Evolutionary conservation across 495 filamentous ascomycete species (phyloP).

Genomic region (Bathelium albidoporum): DNA sequence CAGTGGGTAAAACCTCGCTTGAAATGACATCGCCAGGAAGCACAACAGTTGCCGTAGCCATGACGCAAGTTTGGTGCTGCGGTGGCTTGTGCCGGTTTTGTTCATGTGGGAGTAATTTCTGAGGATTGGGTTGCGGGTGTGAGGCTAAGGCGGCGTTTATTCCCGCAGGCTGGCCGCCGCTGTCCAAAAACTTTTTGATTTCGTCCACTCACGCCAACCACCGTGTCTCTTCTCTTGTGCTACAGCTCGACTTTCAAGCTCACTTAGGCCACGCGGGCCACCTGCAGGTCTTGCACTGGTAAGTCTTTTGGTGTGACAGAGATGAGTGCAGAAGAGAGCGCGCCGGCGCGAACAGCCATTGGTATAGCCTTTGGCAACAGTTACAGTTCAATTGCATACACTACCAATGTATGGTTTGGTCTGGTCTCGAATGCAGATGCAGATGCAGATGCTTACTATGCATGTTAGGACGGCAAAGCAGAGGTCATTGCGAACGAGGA

Average conservation of each 20-base stretch:
- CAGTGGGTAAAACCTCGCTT: conserved; percentile 44
- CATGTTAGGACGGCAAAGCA: conserved; percentile 69
- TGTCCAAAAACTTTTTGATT: conserved; percentile 13
- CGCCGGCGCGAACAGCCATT: conserved; percentile 59
- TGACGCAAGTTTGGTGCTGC: conserved; percentile 22
- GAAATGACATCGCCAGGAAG: conserved; percentile 75
- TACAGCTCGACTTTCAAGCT: neutral
- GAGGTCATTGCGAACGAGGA: conserved; percentile 99
- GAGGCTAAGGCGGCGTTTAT: neutral
- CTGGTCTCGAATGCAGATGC: no score
- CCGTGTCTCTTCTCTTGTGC: neutral
- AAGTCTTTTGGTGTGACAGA: no score
- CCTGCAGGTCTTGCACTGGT: no score
- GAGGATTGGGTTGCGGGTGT: neutral
- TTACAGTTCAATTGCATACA: conserved; percentile 91
- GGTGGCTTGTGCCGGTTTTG: conserved; percentile 6
- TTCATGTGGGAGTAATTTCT: neutral
- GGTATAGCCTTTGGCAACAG: conserved; percentile 97
- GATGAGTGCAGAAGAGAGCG: conserved; percentile 47
- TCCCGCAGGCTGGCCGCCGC: conserved; percentile 8
- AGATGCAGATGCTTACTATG: conserved; percentile 6
- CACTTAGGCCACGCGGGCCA: neutral
- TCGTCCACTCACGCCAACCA: neutral
- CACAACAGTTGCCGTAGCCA: conserved; percentile 47
- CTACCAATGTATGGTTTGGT: conserved; percentile 45